Conservation (phyloP, 2,329 filamentous ascomycete species). For the Magnaporthales sp. region DNA sequence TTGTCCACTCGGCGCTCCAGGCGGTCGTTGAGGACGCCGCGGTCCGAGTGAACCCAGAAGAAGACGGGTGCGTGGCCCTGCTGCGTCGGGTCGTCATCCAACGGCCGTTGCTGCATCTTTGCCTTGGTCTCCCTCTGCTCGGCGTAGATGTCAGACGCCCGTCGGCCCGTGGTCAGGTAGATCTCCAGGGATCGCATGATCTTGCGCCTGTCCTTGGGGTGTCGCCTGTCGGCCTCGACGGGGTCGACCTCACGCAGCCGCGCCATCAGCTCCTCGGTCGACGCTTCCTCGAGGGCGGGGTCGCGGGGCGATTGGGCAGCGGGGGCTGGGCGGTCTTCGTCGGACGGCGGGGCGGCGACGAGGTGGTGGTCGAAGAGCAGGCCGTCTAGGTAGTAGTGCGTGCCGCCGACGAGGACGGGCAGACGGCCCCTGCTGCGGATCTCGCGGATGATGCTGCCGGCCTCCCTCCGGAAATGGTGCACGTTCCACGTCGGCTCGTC, state of each 20-base stretch:
- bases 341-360: slow-evolving; percentile 28
- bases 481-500: slow-evolving; percentile 79
- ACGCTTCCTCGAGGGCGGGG: slow-evolving; percentile 58
- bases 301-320: background rate
- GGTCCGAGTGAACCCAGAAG: slow-evolving; percentile 80
- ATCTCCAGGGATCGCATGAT: slow-evolving; percentile 88
- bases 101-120: slow-evolving; percentile 38
- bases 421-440: slow-evolving; percentile 71
- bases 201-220: slow-evolving; percentile 85
- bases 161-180: slow-evolving; percentile 71
- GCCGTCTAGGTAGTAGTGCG: slow-evolving; percentile 89
- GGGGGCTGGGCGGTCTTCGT: slow-evolving; percentile 10
- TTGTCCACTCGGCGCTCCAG: slow-evolving; percentile 72
- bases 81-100: slow-evolving; percentile 5
- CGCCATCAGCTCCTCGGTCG: slow-evolving; percentile 63
- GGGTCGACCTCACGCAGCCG: slow-evolving; percentile 77
- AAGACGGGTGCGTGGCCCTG: slow-evolving; percentile 40
- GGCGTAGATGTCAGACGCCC: slow-evolving; percentile 78
- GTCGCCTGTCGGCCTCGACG: slow-evolving; percentile 83
- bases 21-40: slow-evolving; percentile 56
- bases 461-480: slow-evolving; percentile 64
- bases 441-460: slow-evolving; percentile 60
- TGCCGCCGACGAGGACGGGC: slow-evolving; percentile 88
- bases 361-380: slow-evolving; percentile 72
- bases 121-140: slow-evolving; percentile 29